phyloP scores from a whole-genome alignment of 768 basidiomycete species.

The Tylopilus sp. region DNA sequence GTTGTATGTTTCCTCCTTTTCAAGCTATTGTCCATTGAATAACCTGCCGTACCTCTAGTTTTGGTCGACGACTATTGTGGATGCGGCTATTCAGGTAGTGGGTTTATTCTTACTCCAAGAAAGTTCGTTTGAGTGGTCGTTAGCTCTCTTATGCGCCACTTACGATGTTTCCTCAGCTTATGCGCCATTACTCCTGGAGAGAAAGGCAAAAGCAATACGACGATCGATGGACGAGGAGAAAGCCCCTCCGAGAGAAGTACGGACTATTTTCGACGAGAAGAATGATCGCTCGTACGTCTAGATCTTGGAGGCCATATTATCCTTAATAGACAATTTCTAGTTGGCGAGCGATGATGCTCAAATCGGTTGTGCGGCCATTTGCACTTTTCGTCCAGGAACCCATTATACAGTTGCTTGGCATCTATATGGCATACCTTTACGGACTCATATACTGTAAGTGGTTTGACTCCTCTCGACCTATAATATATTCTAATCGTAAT shows the following conservation, averaged over 20 bases:
- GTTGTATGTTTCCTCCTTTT: constrained; percentile 41
- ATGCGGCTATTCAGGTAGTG: constrained; percentile 48
- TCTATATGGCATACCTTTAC: constrained; percentile 71
- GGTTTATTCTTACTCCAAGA: constrained; percentile 61
- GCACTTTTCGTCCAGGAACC: constrained; percentile 55
- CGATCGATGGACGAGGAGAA: constrained; percentile 49
- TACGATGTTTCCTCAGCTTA: constrained; percentile 16
- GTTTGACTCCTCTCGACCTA: neutral
- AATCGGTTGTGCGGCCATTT: constrained; percentile 67
- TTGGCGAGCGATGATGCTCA: constrained; percentile 49
- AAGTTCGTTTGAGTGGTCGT: constrained; percentile 39
- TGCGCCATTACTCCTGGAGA: constrained; percentile 36
- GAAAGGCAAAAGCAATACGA: constrained; percentile 48
- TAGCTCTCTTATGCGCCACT: neutral
- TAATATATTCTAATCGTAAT: neutral
- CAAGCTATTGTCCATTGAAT: neutral
- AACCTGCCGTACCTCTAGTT: constrained; percentile 37
- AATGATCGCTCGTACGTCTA: constrained; percentile 47
- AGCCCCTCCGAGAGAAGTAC: constrained; percentile 34
- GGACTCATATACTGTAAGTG: constrained; percentile 55
- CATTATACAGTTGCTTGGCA: constrained; percentile 62
- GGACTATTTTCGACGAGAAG: constrained; percentile 44
- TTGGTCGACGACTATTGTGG: constrained; percentile 62
- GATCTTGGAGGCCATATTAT: no score
- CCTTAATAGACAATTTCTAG: constrained; percentile 29